Conservation (phyloP, 306 rosid genomes). For the Prunus padus region DNA sequence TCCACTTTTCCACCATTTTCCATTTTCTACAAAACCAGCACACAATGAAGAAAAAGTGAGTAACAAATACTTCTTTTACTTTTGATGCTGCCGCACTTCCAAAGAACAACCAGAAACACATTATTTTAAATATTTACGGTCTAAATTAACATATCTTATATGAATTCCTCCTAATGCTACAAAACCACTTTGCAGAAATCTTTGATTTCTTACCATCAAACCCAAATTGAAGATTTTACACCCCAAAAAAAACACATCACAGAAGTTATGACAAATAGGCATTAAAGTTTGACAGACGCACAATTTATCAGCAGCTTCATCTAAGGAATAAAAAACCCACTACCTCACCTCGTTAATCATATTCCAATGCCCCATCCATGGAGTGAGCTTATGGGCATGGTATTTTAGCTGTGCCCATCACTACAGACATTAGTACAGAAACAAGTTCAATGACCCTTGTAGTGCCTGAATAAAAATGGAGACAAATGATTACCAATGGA, state of each 20-base stretch:
- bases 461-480: not conserved
- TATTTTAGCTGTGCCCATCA: constrained; percentile 53
- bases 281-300: too few relatives aligned
- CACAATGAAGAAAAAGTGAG: not conserved
- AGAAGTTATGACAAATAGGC: too few relatives aligned
- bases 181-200: too few relatives aligned
- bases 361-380: constrained; percentile 87
- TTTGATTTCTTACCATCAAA: too few relatives aligned
- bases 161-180: too few relatives aligned
- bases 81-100: too few relatives aligned
- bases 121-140: too few relatives aligned
- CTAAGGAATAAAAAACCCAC: not conserved
- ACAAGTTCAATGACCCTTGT: not conserved
- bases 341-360: constrained; percentile 72
- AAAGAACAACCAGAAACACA: too few relatives aligned
- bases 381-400: constrained; percentile 29
- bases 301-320: not conserved
- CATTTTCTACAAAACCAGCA: constrained; percentile 59
- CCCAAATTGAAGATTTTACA: too few relatives aligned
- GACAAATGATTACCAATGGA: constrained; percentile 45
- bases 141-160: too few relatives aligned
- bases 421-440: not conserved
- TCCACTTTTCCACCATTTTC: constrained; percentile 53
- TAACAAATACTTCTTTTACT: too few relatives aligned
- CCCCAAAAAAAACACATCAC: too few relatives aligned